Evolutionary conservation across 768 basidiomycete genomes (phyloP).

Genomic region (Pleurotus ostreatus): DNA sequence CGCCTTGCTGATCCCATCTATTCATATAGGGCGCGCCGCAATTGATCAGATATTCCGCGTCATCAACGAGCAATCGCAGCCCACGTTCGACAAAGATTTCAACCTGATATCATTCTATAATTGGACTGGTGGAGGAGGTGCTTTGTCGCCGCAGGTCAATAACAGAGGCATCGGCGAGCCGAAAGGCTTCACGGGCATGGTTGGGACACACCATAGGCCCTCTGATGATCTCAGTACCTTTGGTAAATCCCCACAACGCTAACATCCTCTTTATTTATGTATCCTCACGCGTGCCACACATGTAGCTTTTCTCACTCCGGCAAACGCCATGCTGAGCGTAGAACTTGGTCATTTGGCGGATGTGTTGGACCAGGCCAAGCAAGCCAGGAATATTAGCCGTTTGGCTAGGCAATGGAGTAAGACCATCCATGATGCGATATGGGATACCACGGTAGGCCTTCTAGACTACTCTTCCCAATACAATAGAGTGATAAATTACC

Average conservation of each 20-base stretch:
- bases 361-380: conserved; percentile 48
- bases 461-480: neutral
- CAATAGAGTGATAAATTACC: neutral
- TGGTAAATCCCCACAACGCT: conserved; percentile 31
- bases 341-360: conserved; percentile 59
- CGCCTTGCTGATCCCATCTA: conserved; percentile 5
- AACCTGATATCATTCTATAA: conserved; percentile 77
- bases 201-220: conserved; percentile 75
- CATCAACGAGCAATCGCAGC: conserved; percentile 72
- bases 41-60: conserved; percentile 72
- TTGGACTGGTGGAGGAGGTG: conserved; percentile 71
- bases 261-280: no score
- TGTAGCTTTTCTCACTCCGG: conserved; percentile 70
- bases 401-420: conserved; percentile 56
- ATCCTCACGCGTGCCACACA: no score
- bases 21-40: conserved; percentile 54
- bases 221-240: conserved; percentile 72
- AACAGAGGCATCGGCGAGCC: conserved; percentile 76
- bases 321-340: conserved; percentile 81
- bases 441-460: conserved; percentile 50
- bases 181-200: conserved; percentile 68
- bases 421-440: conserved; percentile 56
- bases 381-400: conserved; percentile 46
- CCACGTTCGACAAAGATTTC: conserved; percentile 65
- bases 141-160: conserved; percentile 57